Percentiles rank a stretch among this genome's conserved stretches.
These are phyloP conservation scores for Moesziomyces sp. DNA, from an alignment of 1,284 basidiomycete genomes.

Conservation along the genomic window DNA sequence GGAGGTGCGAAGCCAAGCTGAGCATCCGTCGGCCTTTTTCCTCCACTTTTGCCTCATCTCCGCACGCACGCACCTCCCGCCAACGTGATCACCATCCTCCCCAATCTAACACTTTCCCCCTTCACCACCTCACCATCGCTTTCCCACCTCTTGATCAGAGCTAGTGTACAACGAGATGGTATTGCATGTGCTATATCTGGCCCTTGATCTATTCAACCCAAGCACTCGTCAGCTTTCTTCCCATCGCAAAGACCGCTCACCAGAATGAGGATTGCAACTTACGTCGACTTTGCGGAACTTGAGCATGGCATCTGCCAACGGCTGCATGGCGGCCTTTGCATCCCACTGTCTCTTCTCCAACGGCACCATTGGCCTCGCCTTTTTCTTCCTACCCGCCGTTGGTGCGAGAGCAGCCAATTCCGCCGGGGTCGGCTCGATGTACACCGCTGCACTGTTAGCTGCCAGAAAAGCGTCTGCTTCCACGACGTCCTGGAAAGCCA, in stretches of 20 bases:
- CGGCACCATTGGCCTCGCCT: conserved; percentile 38
- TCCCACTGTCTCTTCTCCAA: conserved; percentile 69
- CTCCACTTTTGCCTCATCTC: too few species aligned
- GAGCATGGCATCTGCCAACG: conserved; percentile 68
- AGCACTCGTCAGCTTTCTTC: background rate
- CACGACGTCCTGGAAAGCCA: conserved; percentile 80
- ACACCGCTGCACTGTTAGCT: conserved; percentile 78
- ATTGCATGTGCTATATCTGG: conserved; percentile 23
- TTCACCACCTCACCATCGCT: too few species aligned
- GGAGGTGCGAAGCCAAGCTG: too few species aligned
- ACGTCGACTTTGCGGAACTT: conserved; percentile 72
- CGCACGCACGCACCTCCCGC: too few species aligned
- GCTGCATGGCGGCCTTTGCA: conserved; percentile 69
- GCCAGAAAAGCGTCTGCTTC: conserved; percentile 79
- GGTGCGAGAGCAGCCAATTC: conserved; percentile 36
- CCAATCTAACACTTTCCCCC: too few species aligned
- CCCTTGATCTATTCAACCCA: conserved; percentile 42
- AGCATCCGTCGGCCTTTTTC: too few species aligned
- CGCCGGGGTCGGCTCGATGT: conserved; percentile 69
- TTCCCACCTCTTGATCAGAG: too few species aligned
- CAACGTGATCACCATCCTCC: too few species aligned
- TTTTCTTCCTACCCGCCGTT: conserved; percentile 31
- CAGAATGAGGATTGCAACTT: conserved; percentile 39
- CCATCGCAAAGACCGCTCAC: background rate
- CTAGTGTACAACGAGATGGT: too few species aligned